phyloP scores from a whole-genome alignment of 192 early-diverging fungal genomes.

The Coemansia sp. region DNA sequence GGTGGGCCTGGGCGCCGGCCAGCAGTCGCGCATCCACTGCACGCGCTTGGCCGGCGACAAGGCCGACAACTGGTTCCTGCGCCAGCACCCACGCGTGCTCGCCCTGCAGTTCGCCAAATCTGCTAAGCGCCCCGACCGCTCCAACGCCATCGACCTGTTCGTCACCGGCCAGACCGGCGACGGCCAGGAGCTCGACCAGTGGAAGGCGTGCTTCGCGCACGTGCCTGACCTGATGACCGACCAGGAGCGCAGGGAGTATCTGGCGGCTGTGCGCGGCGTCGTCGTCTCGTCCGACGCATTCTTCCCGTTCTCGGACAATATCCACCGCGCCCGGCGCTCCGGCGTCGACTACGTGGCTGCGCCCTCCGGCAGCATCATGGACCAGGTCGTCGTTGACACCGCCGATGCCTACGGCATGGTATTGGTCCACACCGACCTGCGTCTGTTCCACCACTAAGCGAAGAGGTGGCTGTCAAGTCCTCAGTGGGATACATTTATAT shows the following conservation, averaged over 20 bases:
- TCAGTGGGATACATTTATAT: too few species aligned
- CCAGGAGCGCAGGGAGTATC: conserved; percentile 76
- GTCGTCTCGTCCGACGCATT: conserved; percentile 96
- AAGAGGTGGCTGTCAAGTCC: too few species aligned
- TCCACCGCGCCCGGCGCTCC: conserved; percentile 77
- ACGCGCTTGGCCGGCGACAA: conserved; percentile 98
- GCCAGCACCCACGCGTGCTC: conserved; percentile 94
- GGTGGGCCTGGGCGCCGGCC: conserved; percentile 95
- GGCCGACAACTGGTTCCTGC: conserved; percentile 98
- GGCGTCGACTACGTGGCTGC: conserved; percentile 90
- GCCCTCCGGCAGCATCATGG: conserved; percentile 89
- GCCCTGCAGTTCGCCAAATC: conserved; percentile 81
- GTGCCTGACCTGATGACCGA: conserved; percentile 78
- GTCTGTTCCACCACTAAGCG: conserved; percentile 94
- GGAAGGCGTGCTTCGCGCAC: conserved; percentile 76
- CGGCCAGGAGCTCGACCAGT: conserved; percentile 63
- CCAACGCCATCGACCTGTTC: conserved; percentile 96
- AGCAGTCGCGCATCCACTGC: conserved; percentile 99
- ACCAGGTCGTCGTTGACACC: conserved; percentile 74
- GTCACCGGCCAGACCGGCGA: conserved; percentile 86
- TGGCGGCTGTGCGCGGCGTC: conserved; percentile 66
- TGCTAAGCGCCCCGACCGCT: conserved; percentile 91
- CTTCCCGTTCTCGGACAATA: conserved; percentile 98
- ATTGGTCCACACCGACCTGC: conserved; percentile 79
- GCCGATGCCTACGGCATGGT: conserved; percentile 83